A percentile compares a stretch with the other conserved stretches of the same genome.
These are phyloP conservation scores for Candida silvatica DNA, from an alignment of 805 yeast species.

Conservation along the genomic window DNA sequence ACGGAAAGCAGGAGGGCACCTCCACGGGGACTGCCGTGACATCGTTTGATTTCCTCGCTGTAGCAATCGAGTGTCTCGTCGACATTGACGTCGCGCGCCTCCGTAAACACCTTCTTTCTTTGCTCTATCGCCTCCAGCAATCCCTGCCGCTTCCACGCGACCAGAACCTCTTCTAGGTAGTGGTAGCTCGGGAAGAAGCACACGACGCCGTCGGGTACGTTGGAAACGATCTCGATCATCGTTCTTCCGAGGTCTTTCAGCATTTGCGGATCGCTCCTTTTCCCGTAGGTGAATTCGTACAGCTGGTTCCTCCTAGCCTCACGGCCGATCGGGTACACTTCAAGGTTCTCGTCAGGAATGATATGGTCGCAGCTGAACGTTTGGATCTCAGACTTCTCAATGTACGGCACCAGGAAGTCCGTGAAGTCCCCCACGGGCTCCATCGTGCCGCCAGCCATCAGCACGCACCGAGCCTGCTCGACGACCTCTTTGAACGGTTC, in stretches of 20 bases:
- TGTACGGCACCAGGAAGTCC: constrained; percentile 55
- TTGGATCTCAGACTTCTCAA: constrained; percentile 31
- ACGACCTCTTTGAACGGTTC: constrained; percentile 58
- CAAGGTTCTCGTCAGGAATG: constrained; percentile 60
- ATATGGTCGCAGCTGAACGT: constrained; percentile 77
- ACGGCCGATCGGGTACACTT: constrained; percentile 43
- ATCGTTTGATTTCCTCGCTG: constrained; percentile 29
- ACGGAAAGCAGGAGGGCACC: constrained; percentile 77
- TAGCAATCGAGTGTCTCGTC: constrained; percentile 44
- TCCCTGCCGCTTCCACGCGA: constrained; percentile 39
- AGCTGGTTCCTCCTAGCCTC: constrained; percentile 13
- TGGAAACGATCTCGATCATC: constrained; percentile 31
- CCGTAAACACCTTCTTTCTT: constrained; percentile 46
- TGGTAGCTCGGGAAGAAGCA: constrained; percentile 80
- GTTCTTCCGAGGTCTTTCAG: constrained; percentile 42
- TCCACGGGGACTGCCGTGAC: constrained; percentile 6
- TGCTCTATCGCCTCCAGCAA: constrained; percentile 26
- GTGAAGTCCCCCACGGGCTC: constrained; percentile 74
- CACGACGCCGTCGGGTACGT: constrained; percentile 70
- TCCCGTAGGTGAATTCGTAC: constrained; percentile 64
- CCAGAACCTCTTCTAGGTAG: constrained; percentile 46
- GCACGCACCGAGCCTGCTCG: constrained; percentile 55
- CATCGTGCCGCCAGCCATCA: constrained; percentile 94
- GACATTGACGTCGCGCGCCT: constrained; percentile 38
- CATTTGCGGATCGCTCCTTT: constrained; percentile 39